Base-by-base conservation (phyloP, 768 basidiomycete genomes). In the Suillus lakei region DNA sequence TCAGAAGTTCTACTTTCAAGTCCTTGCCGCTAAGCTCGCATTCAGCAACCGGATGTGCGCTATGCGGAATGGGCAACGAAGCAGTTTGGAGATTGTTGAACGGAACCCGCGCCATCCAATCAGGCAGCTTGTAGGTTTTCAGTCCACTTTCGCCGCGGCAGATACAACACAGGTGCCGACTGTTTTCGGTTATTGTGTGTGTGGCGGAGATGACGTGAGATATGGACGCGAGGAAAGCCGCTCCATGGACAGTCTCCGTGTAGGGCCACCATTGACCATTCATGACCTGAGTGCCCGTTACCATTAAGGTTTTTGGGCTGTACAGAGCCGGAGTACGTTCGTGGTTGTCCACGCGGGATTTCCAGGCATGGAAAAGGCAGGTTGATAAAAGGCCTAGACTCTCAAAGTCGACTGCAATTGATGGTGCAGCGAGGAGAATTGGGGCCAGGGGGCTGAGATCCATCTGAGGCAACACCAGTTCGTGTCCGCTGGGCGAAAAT, bases 11-110 rank as follows among this genome's bases (percentile, higher is more conserved):
- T 50, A 50, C 50, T 50, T 28, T 18, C 50, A 50, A 16, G 50
- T 50, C 50, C 50, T 6, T 50, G 15, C 50, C 50, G 1, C 26
- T 16, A 18, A 15, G 15, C 26, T 50, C 50, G 9, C 50, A 50
- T 50, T 50, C 50, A 16, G 15, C 50, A 16, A 50, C 26, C 50
- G 26, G 6, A 8, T 16, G 8, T 8, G 28, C 50, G 50, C 28
- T 50, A 50, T 50, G 50, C 50, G 50, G 50, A 16, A 50, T 50
- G 50, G 50, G 26, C 28, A 50, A 50, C 9, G 50, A 50, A 50
- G 30, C 26, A 16, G 50, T 28, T 28, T 28, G 50, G 15, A 50
- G 50, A 26, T 6, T 28, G 28, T 15, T 50, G 16, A 50, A 16
- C 26, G 50, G 50, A 16, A 28, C 26, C 26, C 4, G 15, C 28